Percentiles rank a stretch among this genome's conserved stretches.
These are phyloP conservation scores for Barbarea vulgaris DNA, from an alignment of 345 rosid genomes.

Conservation along the genomic window DNA sequence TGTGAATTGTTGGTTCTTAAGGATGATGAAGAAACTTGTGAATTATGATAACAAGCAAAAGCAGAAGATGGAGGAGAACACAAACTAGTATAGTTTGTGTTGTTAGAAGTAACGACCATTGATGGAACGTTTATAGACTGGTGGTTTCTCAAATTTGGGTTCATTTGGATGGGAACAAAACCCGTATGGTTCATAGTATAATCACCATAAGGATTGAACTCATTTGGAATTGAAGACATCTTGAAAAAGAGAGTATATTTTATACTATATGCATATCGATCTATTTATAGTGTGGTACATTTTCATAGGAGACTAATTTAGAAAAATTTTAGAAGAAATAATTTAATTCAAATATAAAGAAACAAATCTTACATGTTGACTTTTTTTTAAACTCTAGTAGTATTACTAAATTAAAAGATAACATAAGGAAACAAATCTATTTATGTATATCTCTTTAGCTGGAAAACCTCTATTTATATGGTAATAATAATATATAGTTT, in stretches of 20 bases:
- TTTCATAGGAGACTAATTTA: no score
- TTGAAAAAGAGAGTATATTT: no score
- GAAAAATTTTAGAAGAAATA: no score
- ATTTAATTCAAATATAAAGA: no score
- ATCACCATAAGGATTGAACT: neutral
- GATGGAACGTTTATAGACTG: neutral
- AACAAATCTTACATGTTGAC: neutral
- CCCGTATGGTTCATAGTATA: neutral
- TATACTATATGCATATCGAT: no score
- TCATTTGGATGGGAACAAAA: slow-evolving; percentile 2
- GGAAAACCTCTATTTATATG: no score
- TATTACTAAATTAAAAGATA: no score
- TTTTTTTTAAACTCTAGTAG: neutral
- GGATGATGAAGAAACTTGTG: neutral
- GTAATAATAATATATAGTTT: no score
- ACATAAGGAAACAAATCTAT: no score
- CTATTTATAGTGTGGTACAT: no score
- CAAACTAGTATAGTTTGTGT: neutral
- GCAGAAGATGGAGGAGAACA: neutral
- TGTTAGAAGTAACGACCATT: neutral
- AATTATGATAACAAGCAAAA: neutral
- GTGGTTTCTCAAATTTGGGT: neutral
- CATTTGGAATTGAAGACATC: no score
- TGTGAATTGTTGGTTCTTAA: neutral
- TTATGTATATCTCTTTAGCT: neutral